Percentiles rank a stretch among this genome's conserved stretches.
Evolutionary conservation across 495 filamentous ascomycete genomes (phyloP).

Genomic region (Aspergillus carlsbadensis): DNA sequence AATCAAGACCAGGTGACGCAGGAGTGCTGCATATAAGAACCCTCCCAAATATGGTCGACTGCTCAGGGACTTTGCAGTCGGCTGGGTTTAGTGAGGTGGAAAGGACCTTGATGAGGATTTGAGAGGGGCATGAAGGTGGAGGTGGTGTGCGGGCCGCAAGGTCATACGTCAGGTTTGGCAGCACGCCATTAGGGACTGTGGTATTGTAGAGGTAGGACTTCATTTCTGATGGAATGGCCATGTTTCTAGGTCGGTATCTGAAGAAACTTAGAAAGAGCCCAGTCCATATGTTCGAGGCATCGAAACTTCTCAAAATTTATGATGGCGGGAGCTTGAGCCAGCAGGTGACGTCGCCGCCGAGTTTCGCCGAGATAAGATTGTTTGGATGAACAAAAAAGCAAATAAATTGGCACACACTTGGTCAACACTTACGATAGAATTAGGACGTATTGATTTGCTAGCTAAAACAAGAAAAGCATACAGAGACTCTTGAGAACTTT

Average conservation of each 20-base stretch:
- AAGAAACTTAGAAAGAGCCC: no score
- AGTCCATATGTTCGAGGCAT: no score
- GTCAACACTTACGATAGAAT: no score
- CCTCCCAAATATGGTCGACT: slow-evolving; percentile 37
- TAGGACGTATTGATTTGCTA: no score
- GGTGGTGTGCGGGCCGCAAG: slow-evolving; percentile 42
- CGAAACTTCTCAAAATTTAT: slow-evolving; percentile 3
- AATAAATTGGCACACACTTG: no score
- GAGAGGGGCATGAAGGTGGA: slow-evolving; percentile 38
- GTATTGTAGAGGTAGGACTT: slow-evolving; percentile 60
- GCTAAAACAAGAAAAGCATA: no score
- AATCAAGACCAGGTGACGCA: slow-evolving; percentile 62
- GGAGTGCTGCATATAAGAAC: slow-evolving; percentile 41
- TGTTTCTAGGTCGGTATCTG: no score
- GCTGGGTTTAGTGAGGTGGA: slow-evolving; percentile 62
- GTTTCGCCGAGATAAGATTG: no score
- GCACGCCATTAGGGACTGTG: slow-evolving; percentile 45
- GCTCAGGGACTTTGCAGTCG: slow-evolving; percentile 67
- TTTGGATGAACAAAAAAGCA: no score
- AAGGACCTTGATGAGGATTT: slow-evolving; percentile 58
- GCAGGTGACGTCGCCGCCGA: no score
- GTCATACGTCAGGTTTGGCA: slow-evolving; percentile 56
- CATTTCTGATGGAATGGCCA: slow-evolving; percentile 47
- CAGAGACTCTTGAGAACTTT: no score
- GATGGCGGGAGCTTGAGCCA: no score